Evolutionary conservation across 176 grass and related monocot genomes (phyloP).

Genomic region (barley (Hordeum vulgare)): MorexV3_pseudomolecules_assembly NC_058523.1:30648187-30648686

Average conservation of each 20-base stretch:
- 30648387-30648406: neutral
- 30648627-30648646: neutral
- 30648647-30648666: too few species aligned
- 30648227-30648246: neutral
- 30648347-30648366: neutral
- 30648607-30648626: neutral
- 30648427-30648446: too few species aligned
- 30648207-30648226: neutral
- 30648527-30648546: neutral
- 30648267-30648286: neutral
- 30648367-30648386: neutral
- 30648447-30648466: neutral
- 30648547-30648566: neutral
- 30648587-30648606: neutral
- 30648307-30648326: neutral
- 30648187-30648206: neutral
- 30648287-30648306: neutral
- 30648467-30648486: neutral
- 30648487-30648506: neutral
- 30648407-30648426: neutral
- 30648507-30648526: neutral
- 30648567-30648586: neutral
- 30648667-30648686: neutral
- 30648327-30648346: neutral
- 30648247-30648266: neutral